Evolutionary conservation across 306 rosid genomes (phyloP), one percentile per base, ranked within the genome.

Genomic region (Lotus japonicus): DNA sequence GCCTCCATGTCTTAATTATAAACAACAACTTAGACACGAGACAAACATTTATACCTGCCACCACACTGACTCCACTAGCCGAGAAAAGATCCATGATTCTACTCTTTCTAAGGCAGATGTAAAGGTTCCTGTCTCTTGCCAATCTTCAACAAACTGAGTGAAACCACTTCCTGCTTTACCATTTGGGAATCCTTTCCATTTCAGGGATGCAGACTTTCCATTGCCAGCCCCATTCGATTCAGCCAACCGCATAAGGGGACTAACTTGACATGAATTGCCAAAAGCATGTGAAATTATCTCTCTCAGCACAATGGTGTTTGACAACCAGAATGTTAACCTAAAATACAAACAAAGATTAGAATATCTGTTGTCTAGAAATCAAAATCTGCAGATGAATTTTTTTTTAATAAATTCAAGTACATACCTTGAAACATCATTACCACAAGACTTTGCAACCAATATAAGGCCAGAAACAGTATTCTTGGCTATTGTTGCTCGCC

Each of bases 41-140:
- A 45, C 56, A 36, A 53, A 7, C 35, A 62, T 46, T 6, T 51
- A 54, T 90, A 95, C 97, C 99, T 95, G 99, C 99, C 99, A 95
- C 99, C 99, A 95, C 5, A 95, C 97, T 2, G 99, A 90, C 86
- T 95, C 99, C 68, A 94, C 95, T 39, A 90, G 72, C 71, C 99
- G 90, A 81, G 95, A 87, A 71, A 95, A 95, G 65, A 95, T 84
- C 99, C 99, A 95, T 67, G 95, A 87, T 85, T 95, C 99, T 58
- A 90, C 89, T 83, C 81, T 88, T 78, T 85, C 88, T 62, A 95
- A 74, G 35, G 92, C 92, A 42, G 77, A 83, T 36, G 78, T 81
- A 61, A 90, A 87, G 70, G 97, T 88, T 87, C 90, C 95, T 4
- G 96, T 85, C 74, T 94, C 97, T 78, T 90, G 97, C 99, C 99